These are phyloP conservation scores for Globisporangium emineosum DNA, from an alignment of 352 stramenopile genomes.

Conservation along the genomic window DNA sequence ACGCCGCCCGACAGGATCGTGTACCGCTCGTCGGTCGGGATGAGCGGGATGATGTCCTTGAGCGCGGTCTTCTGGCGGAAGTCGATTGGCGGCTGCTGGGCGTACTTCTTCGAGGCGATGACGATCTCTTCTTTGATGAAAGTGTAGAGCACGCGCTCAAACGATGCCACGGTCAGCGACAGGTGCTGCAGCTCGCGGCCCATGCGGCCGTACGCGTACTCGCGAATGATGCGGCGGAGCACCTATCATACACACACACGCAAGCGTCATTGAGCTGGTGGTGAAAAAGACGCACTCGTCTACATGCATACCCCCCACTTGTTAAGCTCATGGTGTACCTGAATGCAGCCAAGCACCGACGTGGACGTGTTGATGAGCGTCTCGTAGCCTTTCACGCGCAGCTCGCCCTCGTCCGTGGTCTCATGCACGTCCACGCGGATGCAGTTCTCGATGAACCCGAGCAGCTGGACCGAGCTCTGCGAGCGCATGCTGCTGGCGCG, in stretches of 20 bases:
- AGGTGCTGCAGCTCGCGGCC: constrained; percentile 83
- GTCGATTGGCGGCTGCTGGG: constrained; percentile 48
- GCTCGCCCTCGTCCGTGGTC: constrained; percentile 58
- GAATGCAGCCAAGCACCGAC: constrained; percentile 72
- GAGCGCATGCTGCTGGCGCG: constrained; percentile 41
- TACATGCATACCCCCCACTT: not conserved
- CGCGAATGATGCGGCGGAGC: constrained; percentile 79
- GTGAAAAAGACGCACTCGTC: not conserved
- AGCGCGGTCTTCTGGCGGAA: constrained; percentile 79
- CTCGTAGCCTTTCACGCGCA: constrained; percentile 72
- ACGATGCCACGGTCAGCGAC: constrained; percentile 80
- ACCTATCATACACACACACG: constrained; percentile 21
- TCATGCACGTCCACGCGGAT: constrained; percentile 40
- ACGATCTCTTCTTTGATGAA: constrained; percentile 90
- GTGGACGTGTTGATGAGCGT: constrained; percentile 69
- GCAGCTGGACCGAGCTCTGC: constrained; percentile 81
- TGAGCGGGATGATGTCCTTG: constrained; percentile 88
- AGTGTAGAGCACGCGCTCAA: constrained; percentile 82
- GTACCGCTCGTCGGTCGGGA: constrained; percentile 75
- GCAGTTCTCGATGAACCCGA: constrained; percentile 74
- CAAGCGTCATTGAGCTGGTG: not conserved
- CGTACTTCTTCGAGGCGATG: constrained; percentile 67
- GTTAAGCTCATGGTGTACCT: constrained; percentile 22
- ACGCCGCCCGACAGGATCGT: constrained; percentile 80
- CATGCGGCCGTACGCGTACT: constrained; percentile 81